phyloP scores from a whole-genome alignment of 2,329 filamentous ascomycete species.

The Aschersonia sp. region DNA sequence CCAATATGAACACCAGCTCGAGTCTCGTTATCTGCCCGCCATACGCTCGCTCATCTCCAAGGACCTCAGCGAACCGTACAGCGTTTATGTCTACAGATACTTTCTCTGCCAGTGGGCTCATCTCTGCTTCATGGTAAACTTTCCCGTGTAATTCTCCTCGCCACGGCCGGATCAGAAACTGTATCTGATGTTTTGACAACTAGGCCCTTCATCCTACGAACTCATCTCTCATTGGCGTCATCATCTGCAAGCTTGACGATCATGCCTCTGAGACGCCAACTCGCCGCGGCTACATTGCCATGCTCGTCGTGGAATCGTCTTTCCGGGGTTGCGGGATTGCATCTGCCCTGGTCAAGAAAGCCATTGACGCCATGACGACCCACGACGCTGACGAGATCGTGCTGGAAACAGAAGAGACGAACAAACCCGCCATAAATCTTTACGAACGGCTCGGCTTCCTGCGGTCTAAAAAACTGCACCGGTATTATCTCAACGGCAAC shows the following conservation, averaged over 20 bases:
- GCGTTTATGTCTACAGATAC: conserved; percentile 97
- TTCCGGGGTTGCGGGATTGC: conserved; percentile 79
- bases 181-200: conserved; percentile 2
- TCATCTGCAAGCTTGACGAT: conserved; percentile 86
- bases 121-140: conserved; percentile 76
- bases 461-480: conserved; percentile 79
- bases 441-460: conserved; percentile 91
- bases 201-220: conserved; percentile 47
- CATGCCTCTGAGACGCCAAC: conserved; percentile 64
- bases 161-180: background rate
- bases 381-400: conserved; percentile 85
- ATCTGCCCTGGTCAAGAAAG: conserved; percentile 73
- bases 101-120: conserved; percentile 97
- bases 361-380: conserved; percentile 80
- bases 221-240: conserved; percentile 64
- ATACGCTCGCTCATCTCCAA: conserved; percentile 91
- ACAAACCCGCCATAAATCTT: conserved; percentile 74
- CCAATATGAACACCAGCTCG: conserved; percentile 47
- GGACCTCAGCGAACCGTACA: conserved; percentile 94
- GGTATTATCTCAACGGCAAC: conserved; percentile 94
- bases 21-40: conserved; percentile 57
- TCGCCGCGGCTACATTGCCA: conserved; percentile 88
- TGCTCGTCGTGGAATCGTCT: conserved; percentile 78
- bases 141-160: background rate
- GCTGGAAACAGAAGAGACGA: conserved; percentile 89